Base-by-base conservation (phyloP, 768 basidiomycete species). In the Sarcomyxa edulis region DNA sequence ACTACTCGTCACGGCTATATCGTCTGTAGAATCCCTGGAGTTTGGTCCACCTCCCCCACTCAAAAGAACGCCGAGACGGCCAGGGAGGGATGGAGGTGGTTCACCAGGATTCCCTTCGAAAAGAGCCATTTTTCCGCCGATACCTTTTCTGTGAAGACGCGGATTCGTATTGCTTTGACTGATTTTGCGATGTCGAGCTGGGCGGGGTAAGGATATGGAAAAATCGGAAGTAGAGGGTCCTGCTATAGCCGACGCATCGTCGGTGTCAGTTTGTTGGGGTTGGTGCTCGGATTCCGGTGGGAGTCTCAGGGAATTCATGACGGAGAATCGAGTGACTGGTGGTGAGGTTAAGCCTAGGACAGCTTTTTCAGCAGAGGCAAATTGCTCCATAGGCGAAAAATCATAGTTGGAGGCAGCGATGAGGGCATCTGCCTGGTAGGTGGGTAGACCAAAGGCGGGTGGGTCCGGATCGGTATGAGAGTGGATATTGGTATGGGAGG, bases 101-200 rank as follows among this genome's bases (percentile, higher is more conserved):
- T 76, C 76, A 16, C 69, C 70, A 1, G 62, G 56, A 16, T 63
- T 66, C 36, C 67, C 60, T 47, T 98, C 96, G 54, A 98, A 98
- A 3, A 95, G 64, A 0, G 93, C 94, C 58, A 98, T 74, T 60
- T 97, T 98, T 14, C 87, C 90, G 31, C 78, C 74, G 24, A 74
- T 69, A 16, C 69, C 74, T 51, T 70, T 79, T 32, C 76, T 71
- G 37, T 68, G 68, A 3, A 70, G 58, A 24, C 84, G 74, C 4
- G 86, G 85, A 33, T 73, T 60, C 0, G 84, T 74, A 35, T 79
- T 83, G 48, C 84, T 88, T 54, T 91, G 84, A 48, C 87, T 92
- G 40, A 95, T 70, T 52, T 93, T 95, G 32, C 95, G 84, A 44
- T 88, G 84, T 28, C 90, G 81, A 3, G 77, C 54, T 2, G 74